Percentiles rank a stretch among this genome's conserved stretches.
Evolutionary conservation across 2,329 filamentous ascomycete species (phyloP).

Genomic region (Alternaria dauci): DNA sequence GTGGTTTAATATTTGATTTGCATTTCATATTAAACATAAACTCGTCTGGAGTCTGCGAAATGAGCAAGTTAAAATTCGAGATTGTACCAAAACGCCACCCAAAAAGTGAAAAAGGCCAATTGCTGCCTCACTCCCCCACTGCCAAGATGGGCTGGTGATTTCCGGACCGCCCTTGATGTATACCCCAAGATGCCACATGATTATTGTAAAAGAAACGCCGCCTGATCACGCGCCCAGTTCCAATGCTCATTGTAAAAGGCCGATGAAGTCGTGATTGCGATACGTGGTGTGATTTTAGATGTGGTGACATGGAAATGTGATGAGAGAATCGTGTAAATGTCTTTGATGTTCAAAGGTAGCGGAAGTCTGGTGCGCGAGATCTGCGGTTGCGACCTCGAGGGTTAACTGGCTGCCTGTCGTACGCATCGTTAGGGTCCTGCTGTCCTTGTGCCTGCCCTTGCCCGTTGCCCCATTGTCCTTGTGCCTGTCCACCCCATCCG

Average conservation of each 20-base stretch:
- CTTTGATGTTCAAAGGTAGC: conserved; percentile 22
- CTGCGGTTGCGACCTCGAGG: conserved; percentile 83
- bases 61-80: neutral
- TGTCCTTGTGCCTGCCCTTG: conserved; percentile 7
- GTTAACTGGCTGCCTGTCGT: conserved; percentile 95
- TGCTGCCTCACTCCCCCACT: neutral
- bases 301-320: conserved; percentile 3
- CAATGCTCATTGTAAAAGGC: conserved; percentile 85
- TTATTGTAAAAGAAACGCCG: neutral
- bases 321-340: conserved; percentile 6
- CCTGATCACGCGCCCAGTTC: neutral
- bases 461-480: conserved; percentile 14
- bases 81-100: neutral
- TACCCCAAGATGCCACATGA: neutral
- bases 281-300: conserved; percentile 8
- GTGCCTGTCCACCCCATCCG: conserved; percentile 17
- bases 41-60: neutral
- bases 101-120: neutral
- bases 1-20: neutral
- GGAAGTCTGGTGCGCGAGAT: conserved; percentile 82
- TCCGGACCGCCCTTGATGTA: neutral
- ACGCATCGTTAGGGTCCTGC: conserved; percentile 65
- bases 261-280: conserved; percentile 79
- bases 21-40: neutral
- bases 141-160: neutral